These are phyloP conservation scores for Coemansia sp. DNA, from an alignment of 192 early-diverging fungal species.

Conservation along the genomic window DNA sequence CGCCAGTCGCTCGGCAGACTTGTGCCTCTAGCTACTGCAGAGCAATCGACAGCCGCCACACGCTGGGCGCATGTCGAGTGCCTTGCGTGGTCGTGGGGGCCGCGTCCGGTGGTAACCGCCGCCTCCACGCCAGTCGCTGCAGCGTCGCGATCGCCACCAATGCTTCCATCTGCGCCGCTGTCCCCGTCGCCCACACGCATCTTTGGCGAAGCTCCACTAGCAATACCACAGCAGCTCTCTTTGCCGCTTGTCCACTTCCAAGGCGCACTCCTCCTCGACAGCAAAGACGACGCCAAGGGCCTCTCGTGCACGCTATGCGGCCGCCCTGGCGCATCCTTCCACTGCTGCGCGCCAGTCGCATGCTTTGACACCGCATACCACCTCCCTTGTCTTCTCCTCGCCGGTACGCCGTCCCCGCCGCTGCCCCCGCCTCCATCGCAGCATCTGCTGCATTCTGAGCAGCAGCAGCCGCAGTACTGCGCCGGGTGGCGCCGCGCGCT, in stretches of 20 bases:
- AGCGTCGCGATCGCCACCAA: neutral
- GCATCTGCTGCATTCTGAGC: neutral
- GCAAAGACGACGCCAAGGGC: neutral
- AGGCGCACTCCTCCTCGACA: slow-evolving; percentile 18
- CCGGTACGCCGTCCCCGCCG: slow-evolving; percentile 16
- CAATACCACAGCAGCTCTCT: neutral
- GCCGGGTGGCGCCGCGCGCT: slow-evolving; percentile 44
- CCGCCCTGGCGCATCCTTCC: slow-evolving; percentile 36
- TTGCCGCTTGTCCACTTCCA: slow-evolving; percentile 29
- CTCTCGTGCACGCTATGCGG: slow-evolving; percentile 30
- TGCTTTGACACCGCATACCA: slow-evolving; percentile 44
- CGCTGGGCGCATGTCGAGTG: slow-evolving; percentile 51
- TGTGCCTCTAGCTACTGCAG: slow-evolving; percentile 19
- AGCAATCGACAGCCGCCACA: slow-evolving; percentile 2
- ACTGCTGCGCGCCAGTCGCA: slow-evolving; percentile 47
- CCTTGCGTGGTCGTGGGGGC: slow-evolving; percentile 53
- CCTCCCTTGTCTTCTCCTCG: slow-evolving; percentile 41
- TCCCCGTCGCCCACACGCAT: neutral
- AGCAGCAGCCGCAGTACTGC: slow-evolving; percentile 26
- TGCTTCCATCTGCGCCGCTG: neutral
- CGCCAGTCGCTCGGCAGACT: slow-evolving; percentile 28
- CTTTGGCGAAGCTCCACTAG: neutral
- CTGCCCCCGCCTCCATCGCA: no score
- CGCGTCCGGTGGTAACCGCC: slow-evolving; percentile 18
- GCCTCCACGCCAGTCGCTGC: neutral